A percentile compares a stretch with the other conserved stretches of the same genome.
Evolutionary conservation across 495 filamentous ascomycete genomes (phyloP).

Genomic region (Neurospora cerealis): DNA sequence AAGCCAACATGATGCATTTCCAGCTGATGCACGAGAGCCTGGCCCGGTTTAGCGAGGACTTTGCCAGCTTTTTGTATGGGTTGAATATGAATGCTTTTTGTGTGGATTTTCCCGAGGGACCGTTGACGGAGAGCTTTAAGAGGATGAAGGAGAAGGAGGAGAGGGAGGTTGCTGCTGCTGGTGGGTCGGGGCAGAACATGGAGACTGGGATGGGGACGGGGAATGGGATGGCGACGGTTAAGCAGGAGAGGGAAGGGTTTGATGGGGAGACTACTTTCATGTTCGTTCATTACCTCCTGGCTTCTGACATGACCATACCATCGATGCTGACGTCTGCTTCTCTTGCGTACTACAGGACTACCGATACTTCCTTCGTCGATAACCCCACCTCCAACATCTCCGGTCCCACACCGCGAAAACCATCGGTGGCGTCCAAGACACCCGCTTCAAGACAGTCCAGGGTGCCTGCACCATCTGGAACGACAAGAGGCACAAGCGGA

Average conservation of each 20-base stretch:
- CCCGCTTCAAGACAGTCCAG: conserved; percentile 42
- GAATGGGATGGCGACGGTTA: neutral
- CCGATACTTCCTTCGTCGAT: conserved; percentile 88
- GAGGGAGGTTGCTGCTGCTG: conserved; percentile 5
- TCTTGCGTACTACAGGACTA: conserved; percentile 54
- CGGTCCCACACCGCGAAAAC: conserved; percentile 36
- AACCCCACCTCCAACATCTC: conserved; percentile 55
- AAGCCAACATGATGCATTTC: conserved; percentile 94
- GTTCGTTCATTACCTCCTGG: conserved; percentile 36
- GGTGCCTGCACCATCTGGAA: conserved; percentile 24
- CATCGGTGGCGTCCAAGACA: conserved; percentile 35
- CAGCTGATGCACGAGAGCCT: conserved; percentile 96
- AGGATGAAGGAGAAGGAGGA: conserved; percentile 48
- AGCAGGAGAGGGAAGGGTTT: conserved; percentile 11
- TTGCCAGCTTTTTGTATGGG: conserved; percentile 89
- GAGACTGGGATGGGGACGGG: conserved; percentile 21
- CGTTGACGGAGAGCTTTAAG: conserved; percentile 58
- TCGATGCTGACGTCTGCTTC: neutral
- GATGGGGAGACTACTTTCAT: conserved; percentile 77
- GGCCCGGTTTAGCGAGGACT: conserved; percentile 89
- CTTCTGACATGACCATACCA: neutral
- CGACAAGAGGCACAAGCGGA: conserved; percentile 28
- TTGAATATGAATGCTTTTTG: conserved; percentile 99
- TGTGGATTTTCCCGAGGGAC: conserved; percentile 86
- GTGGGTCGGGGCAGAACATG: neutral